phyloP scores from a whole-genome alignment of 805 yeast species.

The Clavispora fructus region DNA sequence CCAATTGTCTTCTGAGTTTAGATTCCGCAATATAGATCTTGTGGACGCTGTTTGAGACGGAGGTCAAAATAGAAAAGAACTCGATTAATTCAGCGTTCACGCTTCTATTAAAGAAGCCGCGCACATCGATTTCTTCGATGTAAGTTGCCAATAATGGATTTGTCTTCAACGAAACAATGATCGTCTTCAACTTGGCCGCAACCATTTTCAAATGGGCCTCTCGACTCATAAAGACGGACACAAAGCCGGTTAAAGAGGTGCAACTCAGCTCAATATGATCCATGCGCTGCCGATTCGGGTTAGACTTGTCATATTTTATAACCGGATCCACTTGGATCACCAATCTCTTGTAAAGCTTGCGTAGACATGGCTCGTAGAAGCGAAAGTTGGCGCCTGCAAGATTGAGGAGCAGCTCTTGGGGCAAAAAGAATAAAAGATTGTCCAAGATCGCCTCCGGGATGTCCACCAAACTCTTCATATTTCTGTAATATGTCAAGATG shows the following conservation, averaged over 20 bases:
- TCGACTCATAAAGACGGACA: conserved; percentile 7
- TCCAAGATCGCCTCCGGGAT: conserved; percentile 10
- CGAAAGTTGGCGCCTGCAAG: conserved; percentile 30
- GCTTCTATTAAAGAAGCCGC: not conserved
- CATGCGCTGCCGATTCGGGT: conserved; percentile 4
- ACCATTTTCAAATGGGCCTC: conserved; percentile 22
- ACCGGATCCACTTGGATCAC: conserved; percentile 18
- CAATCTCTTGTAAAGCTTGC: conserved; percentile 23
- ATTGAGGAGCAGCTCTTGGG: conserved; percentile 27
- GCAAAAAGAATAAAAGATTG: conserved; percentile 17
- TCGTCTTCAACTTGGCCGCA: conserved; percentile 34
- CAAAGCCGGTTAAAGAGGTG: conserved; percentile 24
- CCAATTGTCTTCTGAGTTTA: conserved; percentile 2
- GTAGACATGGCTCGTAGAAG: conserved; percentile 29
- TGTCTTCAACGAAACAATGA: conserved; percentile 31
- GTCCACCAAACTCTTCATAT: conserved; percentile 3
- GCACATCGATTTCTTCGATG: conserved; percentile 1
- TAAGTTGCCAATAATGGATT: conserved; percentile 26
- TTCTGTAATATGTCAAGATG: not conserved
- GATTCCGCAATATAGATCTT: conserved; percentile 17
- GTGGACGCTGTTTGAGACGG: conserved; percentile 5
- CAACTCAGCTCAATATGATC: conserved; percentile 20
- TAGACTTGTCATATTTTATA: conserved; percentile 4
- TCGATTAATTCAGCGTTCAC: conserved; percentile 1
- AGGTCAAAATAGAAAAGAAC: conserved; percentile 3